These are phyloP conservation scores for Aspergillus phoenicis DNA, from an alignment of 2,329 filamentous ascomycete species.

Conservation along the genomic window DNA sequence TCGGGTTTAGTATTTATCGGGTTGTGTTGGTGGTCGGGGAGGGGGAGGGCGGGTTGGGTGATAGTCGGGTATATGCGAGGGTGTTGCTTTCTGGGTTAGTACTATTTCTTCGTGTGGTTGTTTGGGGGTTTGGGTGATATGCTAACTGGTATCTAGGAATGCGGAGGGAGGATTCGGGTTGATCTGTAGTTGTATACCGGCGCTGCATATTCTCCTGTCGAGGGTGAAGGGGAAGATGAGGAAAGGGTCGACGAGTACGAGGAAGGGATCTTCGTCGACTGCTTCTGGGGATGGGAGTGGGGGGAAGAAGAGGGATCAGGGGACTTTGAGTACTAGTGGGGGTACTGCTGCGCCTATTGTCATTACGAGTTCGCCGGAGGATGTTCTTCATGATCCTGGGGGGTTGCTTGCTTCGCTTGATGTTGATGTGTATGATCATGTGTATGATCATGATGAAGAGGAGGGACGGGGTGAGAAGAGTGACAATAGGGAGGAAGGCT, in stretches of 20 bases:
- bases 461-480: no score
- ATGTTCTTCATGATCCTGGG: no score
- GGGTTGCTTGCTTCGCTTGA: no score
- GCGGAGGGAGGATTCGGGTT: constrained; percentile 8
- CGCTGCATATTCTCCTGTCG: neutral
- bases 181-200: constrained; percentile 7
- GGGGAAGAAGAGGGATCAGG: no score
- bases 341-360: no score
- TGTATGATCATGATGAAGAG: no score
- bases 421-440: no score
- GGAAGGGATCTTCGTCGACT: no score
- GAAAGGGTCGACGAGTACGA: neutral
- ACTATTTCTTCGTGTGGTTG: neutral
- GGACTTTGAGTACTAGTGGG: no score
- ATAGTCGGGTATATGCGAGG: neutral
- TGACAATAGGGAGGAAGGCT: no score
- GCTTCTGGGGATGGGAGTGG: neutral
- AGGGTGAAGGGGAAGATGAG: neutral
- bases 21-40: constrained; percentile 8
- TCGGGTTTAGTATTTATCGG: constrained; percentile 23
- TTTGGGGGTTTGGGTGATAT: neutral
- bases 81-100: constrained; percentile 6
- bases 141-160: neutral
- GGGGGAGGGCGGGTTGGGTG: neutral
- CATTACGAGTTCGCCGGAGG: no score